Conservation (phyloP, 2,329 filamentous ascomycete genomes). For the Xylariaceae sp. region DNA sequence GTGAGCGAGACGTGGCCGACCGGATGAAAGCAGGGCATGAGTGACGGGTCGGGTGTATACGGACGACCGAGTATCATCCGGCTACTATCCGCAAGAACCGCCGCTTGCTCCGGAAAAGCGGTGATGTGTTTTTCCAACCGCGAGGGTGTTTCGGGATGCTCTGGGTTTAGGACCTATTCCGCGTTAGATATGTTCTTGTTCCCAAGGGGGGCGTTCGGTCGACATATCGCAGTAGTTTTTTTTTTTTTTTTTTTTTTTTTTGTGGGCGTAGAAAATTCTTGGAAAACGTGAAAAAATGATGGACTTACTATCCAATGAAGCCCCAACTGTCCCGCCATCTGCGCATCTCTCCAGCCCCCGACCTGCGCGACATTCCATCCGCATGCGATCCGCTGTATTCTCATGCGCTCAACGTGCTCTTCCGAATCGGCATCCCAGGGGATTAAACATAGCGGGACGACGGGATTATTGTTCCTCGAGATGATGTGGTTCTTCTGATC, state of each 20-base stretch:
- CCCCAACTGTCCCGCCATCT: slow-evolving; percentile 15
- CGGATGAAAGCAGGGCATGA: slow-evolving; percentile 22
- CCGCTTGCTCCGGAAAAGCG: slow-evolving; percentile 17
- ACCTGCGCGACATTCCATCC: slow-evolving; percentile 21
- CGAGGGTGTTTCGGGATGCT: slow-evolving; percentile 15
- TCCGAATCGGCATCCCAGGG: slow-evolving; percentile 23
- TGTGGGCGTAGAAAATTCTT: too few relatives aligned
- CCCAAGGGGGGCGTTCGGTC: not conserved
- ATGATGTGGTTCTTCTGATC: not conserved
- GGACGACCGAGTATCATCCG: slow-evolving; percentile 16
- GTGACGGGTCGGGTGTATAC: slow-evolving; percentile 18
- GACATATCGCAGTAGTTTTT: too few relatives aligned
- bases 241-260: too few relatives aligned
- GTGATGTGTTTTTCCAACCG: slow-evolving; percentile 23
- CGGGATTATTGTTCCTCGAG: not conserved
- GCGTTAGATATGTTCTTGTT: slow-evolving; percentile 2
- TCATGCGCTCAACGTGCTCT: slow-evolving; percentile 21
- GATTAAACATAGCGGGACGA: slow-evolving; percentile 10
- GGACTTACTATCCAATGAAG: slow-evolving; percentile 22
- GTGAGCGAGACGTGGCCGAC: slow-evolving; percentile 32
- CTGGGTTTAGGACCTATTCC: slow-evolving; percentile 16
- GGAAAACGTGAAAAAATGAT: not conserved
- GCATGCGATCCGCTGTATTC: slow-evolving; percentile 19
- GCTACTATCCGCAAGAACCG: slow-evolving; percentile 16
- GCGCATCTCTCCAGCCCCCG: slow-evolving; percentile 15